Base-by-base conservation (phyloP, 306 rosid genomes). In the Lathyrus oleraceus region DNA sequence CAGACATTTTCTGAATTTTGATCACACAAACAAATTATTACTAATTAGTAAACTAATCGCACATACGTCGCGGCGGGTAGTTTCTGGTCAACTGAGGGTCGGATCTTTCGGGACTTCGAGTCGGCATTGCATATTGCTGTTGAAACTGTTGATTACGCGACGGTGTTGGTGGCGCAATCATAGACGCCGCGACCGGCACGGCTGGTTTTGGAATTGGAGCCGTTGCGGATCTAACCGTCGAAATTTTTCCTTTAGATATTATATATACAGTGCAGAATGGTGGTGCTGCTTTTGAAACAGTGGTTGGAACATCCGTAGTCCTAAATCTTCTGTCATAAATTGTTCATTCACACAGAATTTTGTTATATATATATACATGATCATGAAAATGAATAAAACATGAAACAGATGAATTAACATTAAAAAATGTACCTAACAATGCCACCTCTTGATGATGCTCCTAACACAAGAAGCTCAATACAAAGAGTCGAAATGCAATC, bases 401-500 rank as follows among this genome's bases (percentile, higher is more conserved):
- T 47, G 21, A 47, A 19, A 23, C 25, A 3, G 2, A 20, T 52
- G 8, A 52, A 10, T 20, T 4, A 52, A 52, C 4, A 49, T 17
- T 49, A 5, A 8, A 0, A 10, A 10, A 53, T 10, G 10, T 44
- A 93, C 97, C 84, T 88, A 38, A 85, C 87, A 70, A 93, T 12
- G 36, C 94, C 86, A 36, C 75, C 43, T 79, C 74, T 86, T 52
- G 93, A 73, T 44, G 93, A 28, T n/a, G 88, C 84, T 28, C 96
- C 98, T 5, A 93, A 83, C 2, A 93, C 97, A 49, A 93, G 47
- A 85, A 83, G 61, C 80, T 88, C 97, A 16, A 90, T 76, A 17
- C 75, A 32, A 53, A 85, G 17, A 7, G 53, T 0, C 7, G 76
- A 5, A 61, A 84, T 71, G 25, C 83, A 67, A 19, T 85, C 90